Evolutionary conservation across 495 filamentous ascomycete species (phyloP).

Genomic region (Immersiella caudata): DNA sequence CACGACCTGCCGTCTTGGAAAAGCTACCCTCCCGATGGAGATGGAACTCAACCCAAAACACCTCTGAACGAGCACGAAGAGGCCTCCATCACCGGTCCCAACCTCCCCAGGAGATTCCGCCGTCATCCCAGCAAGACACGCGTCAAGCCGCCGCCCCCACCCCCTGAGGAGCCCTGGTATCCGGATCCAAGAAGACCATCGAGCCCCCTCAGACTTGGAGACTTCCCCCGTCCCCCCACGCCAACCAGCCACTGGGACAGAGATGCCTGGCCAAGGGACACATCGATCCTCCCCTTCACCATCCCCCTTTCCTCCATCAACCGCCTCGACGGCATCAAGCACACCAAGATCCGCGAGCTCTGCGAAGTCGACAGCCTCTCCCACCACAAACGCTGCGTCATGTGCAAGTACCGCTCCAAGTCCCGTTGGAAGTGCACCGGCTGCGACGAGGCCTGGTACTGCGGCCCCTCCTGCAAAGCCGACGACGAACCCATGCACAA

Average conservation of each 20-base stretch:
- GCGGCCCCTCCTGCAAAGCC: not conserved
- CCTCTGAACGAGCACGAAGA: not conserved
- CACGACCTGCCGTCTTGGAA: not conserved
- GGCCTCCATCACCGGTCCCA: not conserved
- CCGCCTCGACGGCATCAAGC: not conserved
- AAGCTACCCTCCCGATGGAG: not conserved
- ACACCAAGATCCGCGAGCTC: not conserved
- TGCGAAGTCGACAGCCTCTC: not conserved
- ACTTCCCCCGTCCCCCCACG: not conserved
- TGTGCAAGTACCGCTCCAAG: not conserved
- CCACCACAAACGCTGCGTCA: not conserved
- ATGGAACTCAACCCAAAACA: not conserved
- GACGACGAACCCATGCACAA: not conserved
- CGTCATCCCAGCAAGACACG: not conserved
- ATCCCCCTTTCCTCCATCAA: conserved; percentile 2
- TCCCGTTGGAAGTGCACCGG: not conserved
- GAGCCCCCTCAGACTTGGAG: no score
- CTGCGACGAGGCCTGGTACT: not conserved
- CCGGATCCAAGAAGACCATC: no score
- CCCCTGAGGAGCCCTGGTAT: no score
- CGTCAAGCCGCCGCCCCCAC: not conserved
- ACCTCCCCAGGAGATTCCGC: not conserved
- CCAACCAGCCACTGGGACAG: not conserved
- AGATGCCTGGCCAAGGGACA: not conserved
- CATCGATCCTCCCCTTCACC: not conserved